Conservation (phyloP, 306 rosid genomes). For the Alnus rubra region DNA sequence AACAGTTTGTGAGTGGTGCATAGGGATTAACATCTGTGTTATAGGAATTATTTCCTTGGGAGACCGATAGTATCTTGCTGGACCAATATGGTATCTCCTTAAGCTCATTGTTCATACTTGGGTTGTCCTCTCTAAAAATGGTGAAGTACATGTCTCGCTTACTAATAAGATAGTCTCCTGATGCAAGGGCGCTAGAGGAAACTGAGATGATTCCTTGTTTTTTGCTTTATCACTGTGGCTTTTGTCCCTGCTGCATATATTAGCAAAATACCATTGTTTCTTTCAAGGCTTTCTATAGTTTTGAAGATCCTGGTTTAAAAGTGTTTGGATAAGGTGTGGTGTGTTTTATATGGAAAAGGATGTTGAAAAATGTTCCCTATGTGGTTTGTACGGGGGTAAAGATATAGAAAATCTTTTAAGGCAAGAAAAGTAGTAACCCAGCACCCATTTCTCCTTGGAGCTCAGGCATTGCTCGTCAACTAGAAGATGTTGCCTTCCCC, state of each 20-base stretch:
- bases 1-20: neutral
- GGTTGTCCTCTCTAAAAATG: neutral
- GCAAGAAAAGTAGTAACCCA: neutral
- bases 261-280: neutral
- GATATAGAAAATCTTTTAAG: neutral
- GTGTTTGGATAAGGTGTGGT: neutral
- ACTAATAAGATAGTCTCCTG: neutral
- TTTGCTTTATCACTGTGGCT: neutral
- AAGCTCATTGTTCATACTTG: neutral
- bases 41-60: neutral
- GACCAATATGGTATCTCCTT: neutral
- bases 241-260: neutral
- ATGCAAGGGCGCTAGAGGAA: neutral
- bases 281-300: neutral
- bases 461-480: neutral
- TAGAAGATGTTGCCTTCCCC: neutral
- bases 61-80: too few species aligned
- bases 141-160: neutral
- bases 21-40: neutral
- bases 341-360: neutral
- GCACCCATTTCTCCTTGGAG: neutral
- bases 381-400: neutral
- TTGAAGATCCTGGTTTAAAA: neutral
- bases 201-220: neutral
- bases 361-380: neutral